phyloP scores from a whole-genome alignment of 2,329 filamentous ascomycete genomes.

The Trichoderma sp. region DNA sequence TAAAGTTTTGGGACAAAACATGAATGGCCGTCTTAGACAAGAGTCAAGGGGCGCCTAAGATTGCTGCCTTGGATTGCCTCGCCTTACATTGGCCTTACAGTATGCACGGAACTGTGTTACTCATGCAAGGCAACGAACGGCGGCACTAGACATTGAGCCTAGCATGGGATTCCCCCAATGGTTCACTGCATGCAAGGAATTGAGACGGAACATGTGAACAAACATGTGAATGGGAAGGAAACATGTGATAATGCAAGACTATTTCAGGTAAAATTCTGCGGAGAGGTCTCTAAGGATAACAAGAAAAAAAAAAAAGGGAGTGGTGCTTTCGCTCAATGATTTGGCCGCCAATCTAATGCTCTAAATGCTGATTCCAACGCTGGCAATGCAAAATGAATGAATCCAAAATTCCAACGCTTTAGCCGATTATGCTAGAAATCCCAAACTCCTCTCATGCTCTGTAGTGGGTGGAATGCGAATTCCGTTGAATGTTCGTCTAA shows the following conservation, averaged over 20 bases:
- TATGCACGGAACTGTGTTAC: not conserved
- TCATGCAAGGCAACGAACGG: slow-evolving; percentile 15
- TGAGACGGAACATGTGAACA: not conserved
- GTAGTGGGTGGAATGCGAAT: slow-evolving; percentile 11
- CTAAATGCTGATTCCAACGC: slow-evolving; percentile 3
- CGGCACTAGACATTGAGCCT: not conserved
- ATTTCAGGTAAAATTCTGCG: not conserved
- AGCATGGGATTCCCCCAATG: not conserved
- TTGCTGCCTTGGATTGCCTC: slow-evolving; percentile 5
- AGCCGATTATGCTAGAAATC: slow-evolving; percentile 5
- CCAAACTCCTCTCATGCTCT: slow-evolving; percentile 11
- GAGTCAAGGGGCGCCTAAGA: not conserved
- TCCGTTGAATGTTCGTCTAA: not conserved
- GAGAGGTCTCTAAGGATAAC: not conserved
- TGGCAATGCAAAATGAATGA: slow-evolving; percentile 3
- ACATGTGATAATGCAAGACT: not conserved
- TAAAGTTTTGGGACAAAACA: not conserved
- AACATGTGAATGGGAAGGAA: not conserved
- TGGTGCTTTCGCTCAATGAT: not conserved
- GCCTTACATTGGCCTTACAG: not conserved
- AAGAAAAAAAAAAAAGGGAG: not conserved
- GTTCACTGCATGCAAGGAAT: not conserved
- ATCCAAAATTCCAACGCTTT: slow-evolving; percentile 7
- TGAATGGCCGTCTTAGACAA: not conserved
- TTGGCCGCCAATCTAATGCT: slow-evolving; percentile 11